Base-by-base conservation (phyloP, 2,329 filamentous ascomycete genomes). In the Paracoccidioides brasiliensis region DNA sequence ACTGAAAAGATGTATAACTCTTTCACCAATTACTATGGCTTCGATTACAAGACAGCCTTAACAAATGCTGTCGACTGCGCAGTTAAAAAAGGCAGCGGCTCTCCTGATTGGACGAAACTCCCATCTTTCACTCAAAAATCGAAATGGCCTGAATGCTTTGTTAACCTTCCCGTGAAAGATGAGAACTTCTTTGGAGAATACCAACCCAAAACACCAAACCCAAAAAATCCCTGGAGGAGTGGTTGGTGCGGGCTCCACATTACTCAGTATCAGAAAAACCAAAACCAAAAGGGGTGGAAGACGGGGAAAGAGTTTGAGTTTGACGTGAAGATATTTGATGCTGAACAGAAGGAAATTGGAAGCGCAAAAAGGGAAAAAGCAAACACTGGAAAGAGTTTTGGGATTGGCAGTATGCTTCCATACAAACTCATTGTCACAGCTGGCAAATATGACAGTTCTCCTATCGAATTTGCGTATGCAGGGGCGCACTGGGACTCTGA, bases 11-110 rank as follows among this genome's bases (percentile, higher is more conserved):
- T 41, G 32, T 38, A 41, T 22, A 40, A 52, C 12, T 5, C 42
- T 4, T 49, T 55, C 30, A 55, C 42, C 10, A 7, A 48, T 2
- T 14, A 48, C 30, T 55, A 48, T 33, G 42, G 42, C 10, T 55
- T 55, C 44, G 53, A 55, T 35, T 48, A 46, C 32, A 30, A 48
- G 12, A 43, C 49, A 49, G 42, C 42, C 42, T 28, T 55, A 14
- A 42, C n/a, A 41, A 55, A 55, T 33, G 53, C 53, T 38, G 35
- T 55, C 42, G 42, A 55, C 28, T 55, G 53, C 33, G 42, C 22
- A 30, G 37, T 12, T 38, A 48, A 46, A 28, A 33, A n/a, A n/a
- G 53, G 53, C 33, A 43, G 53, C 33, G 53, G 42, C 15, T 15
- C 37, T 7, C 42, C 53, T 35, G 53, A 55, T 14, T 37, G 41